Evolutionary conservation across 805 yeast species (phyloP), one percentile per base, ranked within the genome.

Genomic region (Yarrowia porcina): DNA sequence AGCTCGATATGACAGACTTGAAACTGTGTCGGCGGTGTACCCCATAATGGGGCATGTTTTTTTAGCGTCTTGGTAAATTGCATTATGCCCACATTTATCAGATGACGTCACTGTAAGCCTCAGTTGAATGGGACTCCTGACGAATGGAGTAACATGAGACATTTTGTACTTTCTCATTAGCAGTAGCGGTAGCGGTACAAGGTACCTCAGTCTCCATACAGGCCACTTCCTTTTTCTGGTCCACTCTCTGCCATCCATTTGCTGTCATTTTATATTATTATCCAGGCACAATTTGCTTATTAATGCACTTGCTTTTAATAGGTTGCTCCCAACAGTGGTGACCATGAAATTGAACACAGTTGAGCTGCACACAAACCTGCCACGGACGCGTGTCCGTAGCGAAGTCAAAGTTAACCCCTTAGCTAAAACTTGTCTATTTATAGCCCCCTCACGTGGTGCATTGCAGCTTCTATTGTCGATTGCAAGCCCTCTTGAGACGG

Each of bases 371-470:
- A 20, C 57, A 33, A 49, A 33, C 59, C 59, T 35, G 33, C 42
- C 59, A 52, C 32, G 44, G 33, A 52, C 59, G 59, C 59, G 59
- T 52, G 44, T 52, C 23, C 11, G 57, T 21, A 17, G n/a, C 57
- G 23, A 33, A 33, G 41, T 33, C 57, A 52, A 52, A 52, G 59
- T 52, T 52, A 20, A 36, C 56, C 39, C 56, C 56, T 32, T 49
- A 33, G 38, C 28, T 49, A 49, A 52, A 39, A 12, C n/a, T 17
- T 30, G 32, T 33, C 59, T 52, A 36, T 52, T 52, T 25, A 32
- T 49, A 49, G 56, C 56, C 39, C n/a, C 33, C 44, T 35, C 59
- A 52, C 59, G 59, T 52, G 59, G 44, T 52, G 59, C 59, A 52
- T 52, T 52, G 59, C 59, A 52, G 59, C 18, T 33, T 17, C 59